A percentile compares a stretch with the other conserved stretches of the same genome.
These are phyloP conservation scores for Cornus kousa DNA, from an alignment of 148 eudicot genomes.

Conservation along the genomic window DNA sequence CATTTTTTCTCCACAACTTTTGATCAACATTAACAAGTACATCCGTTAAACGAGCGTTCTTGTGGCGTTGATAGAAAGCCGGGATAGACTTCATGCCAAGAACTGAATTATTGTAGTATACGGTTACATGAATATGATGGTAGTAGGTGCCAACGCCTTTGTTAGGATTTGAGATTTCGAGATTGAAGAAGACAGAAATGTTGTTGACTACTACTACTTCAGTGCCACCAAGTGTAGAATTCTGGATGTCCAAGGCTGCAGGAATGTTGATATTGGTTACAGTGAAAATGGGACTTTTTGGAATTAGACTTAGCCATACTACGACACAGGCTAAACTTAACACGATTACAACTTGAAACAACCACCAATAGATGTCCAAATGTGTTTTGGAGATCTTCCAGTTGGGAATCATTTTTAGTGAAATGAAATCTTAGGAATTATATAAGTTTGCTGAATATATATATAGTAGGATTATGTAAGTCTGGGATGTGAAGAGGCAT, in stretches of 20 bases:
- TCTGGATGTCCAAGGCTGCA: not conserved
- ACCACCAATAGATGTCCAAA: slow-evolving; percentile 19
- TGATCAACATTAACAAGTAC: not conserved
- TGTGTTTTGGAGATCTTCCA: slow-evolving; percentile 1
- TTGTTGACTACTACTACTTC: not conserved
- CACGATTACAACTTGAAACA: slow-evolving; percentile 21
- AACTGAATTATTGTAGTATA: not conserved
- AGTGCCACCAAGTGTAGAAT: not conserved
- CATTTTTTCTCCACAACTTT: slow-evolving; percentile 4
- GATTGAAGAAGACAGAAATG: slow-evolving; percentile 7
- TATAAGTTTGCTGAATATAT: too few relatives aligned
- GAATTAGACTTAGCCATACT: slow-evolving; percentile 23
- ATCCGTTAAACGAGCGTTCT: not conserved
- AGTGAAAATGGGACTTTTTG: slow-evolving; percentile 20
- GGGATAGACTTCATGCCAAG: slow-evolving; percentile 10
- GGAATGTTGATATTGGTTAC: not conserved
- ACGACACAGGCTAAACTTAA: slow-evolving; percentile 9
- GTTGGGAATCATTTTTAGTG: slow-evolving; percentile 6
- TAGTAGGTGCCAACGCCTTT: slow-evolving; percentile 24
- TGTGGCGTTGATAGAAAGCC: slow-evolving; percentile 25
- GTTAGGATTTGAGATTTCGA: slow-evolving; percentile 33
- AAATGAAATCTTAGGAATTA: not conserved
- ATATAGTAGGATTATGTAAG: too few relatives aligned
- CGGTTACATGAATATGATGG: not conserved
- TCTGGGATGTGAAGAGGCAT: not conserved